phyloP scores from a whole-genome alignment of 1,284 basidiomycete species.

The Cystobasidium pallidum region DNA sequence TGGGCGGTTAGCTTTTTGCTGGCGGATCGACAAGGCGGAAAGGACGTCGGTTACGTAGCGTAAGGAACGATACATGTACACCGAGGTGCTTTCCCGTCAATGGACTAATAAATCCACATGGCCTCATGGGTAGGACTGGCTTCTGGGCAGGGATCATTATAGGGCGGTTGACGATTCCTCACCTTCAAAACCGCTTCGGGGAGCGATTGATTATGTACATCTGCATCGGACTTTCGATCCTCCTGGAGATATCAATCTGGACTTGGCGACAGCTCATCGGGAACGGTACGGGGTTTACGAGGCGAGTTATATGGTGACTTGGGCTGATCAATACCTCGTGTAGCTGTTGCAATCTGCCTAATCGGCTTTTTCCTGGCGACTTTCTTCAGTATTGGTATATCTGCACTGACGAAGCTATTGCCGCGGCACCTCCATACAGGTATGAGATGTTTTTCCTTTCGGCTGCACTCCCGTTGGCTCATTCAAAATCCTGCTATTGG shows the following conservation, averaged over 20 bases:
- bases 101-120: too few relatives aligned
- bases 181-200: conserved; percentile 30
- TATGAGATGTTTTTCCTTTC: not conserved
- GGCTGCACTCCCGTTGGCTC: not conserved
- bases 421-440: conserved; percentile 43
- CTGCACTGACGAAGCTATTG: conserved; percentile 38
- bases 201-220: conserved; percentile 36
- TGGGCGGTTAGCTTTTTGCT: conserved; percentile 45
- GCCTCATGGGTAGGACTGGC: conserved; percentile 5
- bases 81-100: too few relatives aligned
- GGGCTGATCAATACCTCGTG: too few relatives aligned
- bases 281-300: conserved; percentile 43
- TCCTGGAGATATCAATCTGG: conserved; percentile 44
- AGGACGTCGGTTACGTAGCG: conserved; percentile 40
- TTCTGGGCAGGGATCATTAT: conserved; percentile 37
- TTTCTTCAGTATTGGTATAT: conserved; percentile 39
- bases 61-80: not conserved
- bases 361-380: conserved; percentile 42
- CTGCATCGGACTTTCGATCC: conserved; percentile 31
- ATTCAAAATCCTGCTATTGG: not conserved
- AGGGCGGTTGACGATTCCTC: conserved; percentile 27
- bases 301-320: too few relatives aligned
- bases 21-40: conserved; percentile 29
- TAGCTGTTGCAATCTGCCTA: conserved; percentile 43
- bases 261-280: conserved; percentile 40